Evolutionary conservation across 305 asterid genomes (phyloP), one percentile per base, ranked within the genome.

Genomic region (Caryopteris hybrid): DNA sequence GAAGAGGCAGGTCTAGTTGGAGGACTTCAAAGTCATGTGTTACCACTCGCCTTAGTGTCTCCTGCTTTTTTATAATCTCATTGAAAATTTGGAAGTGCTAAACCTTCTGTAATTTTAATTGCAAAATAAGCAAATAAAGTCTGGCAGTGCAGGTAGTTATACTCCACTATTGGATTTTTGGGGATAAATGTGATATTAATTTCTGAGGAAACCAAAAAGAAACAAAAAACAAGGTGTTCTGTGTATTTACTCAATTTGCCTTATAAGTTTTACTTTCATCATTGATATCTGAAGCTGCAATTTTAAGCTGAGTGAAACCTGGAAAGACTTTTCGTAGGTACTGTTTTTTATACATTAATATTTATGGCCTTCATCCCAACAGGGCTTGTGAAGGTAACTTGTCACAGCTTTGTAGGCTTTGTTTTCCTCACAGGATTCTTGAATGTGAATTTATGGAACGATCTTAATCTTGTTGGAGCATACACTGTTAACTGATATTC

Each of bases 401-500:
- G 27, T 61, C 46, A 53, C 25, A 13, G 20, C 10, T 51, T 36
- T 41, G 53, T 33, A 27, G 20, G 38, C 61, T 43, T 10, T 18
- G 60, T 45, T 38, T 27, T 38, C 54, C 34, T 5, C 9, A 11
- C 14, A 46, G 33, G 38, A 71, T 25, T 48, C 57, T 61, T 47
- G 38, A 13, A 41, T 46, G 62, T 65, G 11, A 23, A 36, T 72
- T n/a, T 63, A 4, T 31, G n/a, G 3, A 33, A 29, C 73, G 31
- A 48, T 70, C 57, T 74, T 43, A 33, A 8, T 31, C 33, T 46
- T 42, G 18, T 53, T 29, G 48, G 36, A 47, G 23, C 47, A 43
- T 62, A 47, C 36, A 18, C 54, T 70, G 56, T 54, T 47, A 34
- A 72, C 55, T 41, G 9, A 60, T 47, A 18, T 34, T 72, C 63